phyloP scores from a whole-genome alignment of 2,329 filamentous ascomycete species.

The Diplocarpon rosae region DNA sequence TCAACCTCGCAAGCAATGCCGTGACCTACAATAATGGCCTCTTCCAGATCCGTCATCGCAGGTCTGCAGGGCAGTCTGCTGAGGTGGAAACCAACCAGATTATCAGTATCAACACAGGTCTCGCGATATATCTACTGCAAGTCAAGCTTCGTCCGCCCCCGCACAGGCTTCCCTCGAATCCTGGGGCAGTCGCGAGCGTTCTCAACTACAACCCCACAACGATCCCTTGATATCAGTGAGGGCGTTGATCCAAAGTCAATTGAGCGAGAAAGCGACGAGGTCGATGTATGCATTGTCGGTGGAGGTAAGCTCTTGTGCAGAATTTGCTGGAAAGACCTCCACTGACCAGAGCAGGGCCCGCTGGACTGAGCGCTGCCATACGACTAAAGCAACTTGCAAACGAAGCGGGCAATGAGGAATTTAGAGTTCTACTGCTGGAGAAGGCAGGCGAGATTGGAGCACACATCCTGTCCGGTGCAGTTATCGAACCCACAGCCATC shows the following conservation, averaged over 20 bases:
- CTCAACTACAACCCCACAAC: conserved; percentile 32
- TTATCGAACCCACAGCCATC: conserved; percentile 80
- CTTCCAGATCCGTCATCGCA: conserved; percentile 20
- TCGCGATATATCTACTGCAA: conserved; percentile 12
- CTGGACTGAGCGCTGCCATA: conserved; percentile 86
- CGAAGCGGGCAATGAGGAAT: conserved; percentile 89
- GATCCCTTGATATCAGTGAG: conserved; percentile 37
- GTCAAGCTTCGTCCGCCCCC: conserved; percentile 15
- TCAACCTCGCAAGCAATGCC: conserved; percentile 17
- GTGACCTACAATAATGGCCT: conserved; percentile 23
- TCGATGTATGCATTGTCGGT: conserved; percentile 94
- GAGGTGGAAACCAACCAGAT: conserved; percentile 11
- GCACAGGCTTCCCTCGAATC: conserved; percentile 8
- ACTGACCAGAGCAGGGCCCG: conserved; percentile 48
- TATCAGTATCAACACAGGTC: conserved; percentile 14
- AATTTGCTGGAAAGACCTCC: not conserved
- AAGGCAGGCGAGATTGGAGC: conserved; percentile 93
- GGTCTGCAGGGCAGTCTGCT: conserved; percentile 20
- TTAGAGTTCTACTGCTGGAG: conserved; percentile 83
- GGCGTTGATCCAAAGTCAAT: conserved; percentile 55
- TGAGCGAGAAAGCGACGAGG: conserved; percentile 83
- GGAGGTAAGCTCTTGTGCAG: conserved; percentile 44
- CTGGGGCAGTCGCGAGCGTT: conserved; percentile 30
- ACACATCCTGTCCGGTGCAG: conserved; percentile 91
- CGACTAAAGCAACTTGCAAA: conserved; percentile 91